phyloP scores from a whole-genome alignment of 1,139 yeast species.

The Suhomyces bribrorum region DNA sequence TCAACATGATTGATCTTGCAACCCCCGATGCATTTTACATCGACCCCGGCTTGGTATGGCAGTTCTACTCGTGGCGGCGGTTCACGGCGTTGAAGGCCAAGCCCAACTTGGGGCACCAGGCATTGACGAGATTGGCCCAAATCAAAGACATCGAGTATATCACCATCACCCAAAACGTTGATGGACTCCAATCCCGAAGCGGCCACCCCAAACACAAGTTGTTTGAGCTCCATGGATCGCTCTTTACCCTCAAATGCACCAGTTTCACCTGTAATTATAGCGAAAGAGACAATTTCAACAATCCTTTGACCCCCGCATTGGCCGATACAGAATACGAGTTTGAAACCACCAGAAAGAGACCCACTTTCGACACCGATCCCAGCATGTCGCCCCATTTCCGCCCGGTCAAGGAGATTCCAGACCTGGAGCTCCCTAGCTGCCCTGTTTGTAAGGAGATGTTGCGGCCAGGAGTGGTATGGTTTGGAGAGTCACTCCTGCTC shows the following conservation, averaged over 20 bases:
- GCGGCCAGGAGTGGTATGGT: conserved; percentile 93
- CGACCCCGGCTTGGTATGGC: conserved; percentile 90
- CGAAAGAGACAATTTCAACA: conserved; percentile 51
- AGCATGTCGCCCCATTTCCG: conserved; percentile 45
- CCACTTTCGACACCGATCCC: conserved; percentile 10
- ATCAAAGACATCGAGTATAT: conserved; percentile 44
- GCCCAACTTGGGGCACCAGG: conserved; percentile 75
- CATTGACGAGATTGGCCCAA: conserved; percentile 51
- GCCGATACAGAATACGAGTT: conserved; percentile 39
- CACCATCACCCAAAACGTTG: conserved; percentile 81
- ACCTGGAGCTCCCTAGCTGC: conserved; percentile 68
- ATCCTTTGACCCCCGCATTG: conserved; percentile 66
- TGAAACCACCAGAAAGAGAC: conserved; percentile 15
- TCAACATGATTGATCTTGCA: conserved; percentile 79
- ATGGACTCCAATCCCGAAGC: conserved; percentile 69
- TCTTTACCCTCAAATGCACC: conserved; percentile 74
- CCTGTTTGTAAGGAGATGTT: conserved; percentile 65
- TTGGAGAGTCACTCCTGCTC: conserved; percentile 80
- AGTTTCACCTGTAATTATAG: conserved; percentile 67
- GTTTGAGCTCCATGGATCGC: conserved; percentile 75
- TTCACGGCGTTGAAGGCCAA: conserved; percentile 60
- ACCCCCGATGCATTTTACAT: conserved; percentile 86
- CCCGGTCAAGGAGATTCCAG: conserved; percentile 50
- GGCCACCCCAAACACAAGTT: conserved; percentile 54
- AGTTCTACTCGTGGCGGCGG: conserved; percentile 74